A percentile compares a stretch with the other conserved stretches of the same genome.
phyloP scores from a whole-genome alignment of 2,329 filamentous ascomycete genomes.

The Xylariaceae sp. region DNA sequence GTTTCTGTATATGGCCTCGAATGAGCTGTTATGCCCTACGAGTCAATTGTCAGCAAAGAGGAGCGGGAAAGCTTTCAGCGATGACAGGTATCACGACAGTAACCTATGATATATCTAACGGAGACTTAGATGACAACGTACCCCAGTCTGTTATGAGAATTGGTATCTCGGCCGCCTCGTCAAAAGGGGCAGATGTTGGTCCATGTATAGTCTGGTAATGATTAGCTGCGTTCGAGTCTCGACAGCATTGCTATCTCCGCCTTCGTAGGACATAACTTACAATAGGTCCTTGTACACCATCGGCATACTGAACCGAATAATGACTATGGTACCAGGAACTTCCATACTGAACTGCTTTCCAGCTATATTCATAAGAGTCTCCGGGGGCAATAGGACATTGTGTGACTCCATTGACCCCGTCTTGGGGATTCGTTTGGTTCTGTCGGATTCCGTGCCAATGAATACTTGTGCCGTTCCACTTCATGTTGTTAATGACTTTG shows the following conservation, averaged over 20 bases:
- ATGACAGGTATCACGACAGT: no score
- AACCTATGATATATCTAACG: no score
- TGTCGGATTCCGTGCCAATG: background rate
- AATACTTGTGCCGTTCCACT: background rate
- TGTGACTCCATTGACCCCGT: constrained; percentile 29
- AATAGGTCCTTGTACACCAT: background rate
- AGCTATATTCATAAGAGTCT: constrained; percentile 31
- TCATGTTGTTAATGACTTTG: background rate
- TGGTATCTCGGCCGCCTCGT: background rate
- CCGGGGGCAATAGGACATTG: constrained; percentile 54
- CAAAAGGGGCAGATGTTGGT: background rate
- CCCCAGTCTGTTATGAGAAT: background rate
- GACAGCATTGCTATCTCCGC: background rate
- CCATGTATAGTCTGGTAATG: background rate
- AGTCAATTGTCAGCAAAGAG: no score
- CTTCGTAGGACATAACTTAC: background rate
- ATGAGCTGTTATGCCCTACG: no score
- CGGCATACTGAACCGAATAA: constrained; percentile 1
- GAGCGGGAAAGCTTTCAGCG: no score
- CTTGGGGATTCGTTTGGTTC: constrained; percentile 3
- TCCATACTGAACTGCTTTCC: constrained; percentile 30
- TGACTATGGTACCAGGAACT: constrained; percentile 5
- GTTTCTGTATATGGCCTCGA: no score
- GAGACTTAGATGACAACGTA: background rate
- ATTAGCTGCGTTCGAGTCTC: background rate